Evolutionary conservation across 805 yeast genomes (phyloP).

Genomic region (Kluyveromyces wickerhamii): DNA sequence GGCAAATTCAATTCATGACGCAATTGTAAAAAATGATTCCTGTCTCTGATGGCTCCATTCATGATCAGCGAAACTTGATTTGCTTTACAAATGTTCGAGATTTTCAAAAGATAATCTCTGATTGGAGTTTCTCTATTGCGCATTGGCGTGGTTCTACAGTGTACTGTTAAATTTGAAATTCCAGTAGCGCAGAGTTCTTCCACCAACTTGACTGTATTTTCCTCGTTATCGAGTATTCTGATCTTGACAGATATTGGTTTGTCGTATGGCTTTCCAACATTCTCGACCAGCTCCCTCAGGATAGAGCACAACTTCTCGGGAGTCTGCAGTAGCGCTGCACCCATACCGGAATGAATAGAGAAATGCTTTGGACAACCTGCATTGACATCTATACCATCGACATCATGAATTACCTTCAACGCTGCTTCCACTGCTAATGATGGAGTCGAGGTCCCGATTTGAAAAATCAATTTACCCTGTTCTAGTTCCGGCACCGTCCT

Average conservation of each 20-base stretch:
- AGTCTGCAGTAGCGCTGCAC: conserved; percentile 79
- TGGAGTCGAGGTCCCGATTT: conserved; percentile 82
- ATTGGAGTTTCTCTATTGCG: conserved; percentile 78
- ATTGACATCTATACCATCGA: conserved; percentile 86
- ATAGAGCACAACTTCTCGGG: conserved; percentile 76
- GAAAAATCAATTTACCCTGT: conserved; percentile 66
- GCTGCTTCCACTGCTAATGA: conserved; percentile 88
- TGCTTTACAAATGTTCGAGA: conserved; percentile 52
- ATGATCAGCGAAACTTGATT: conserved; percentile 65
- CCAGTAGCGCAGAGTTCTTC: conserved; percentile 62
- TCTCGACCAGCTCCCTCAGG: conserved; percentile 54
- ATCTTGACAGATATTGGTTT: conserved; percentile 91
- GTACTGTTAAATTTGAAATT: conserved; percentile 76
- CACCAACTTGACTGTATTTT: conserved; percentile 55
- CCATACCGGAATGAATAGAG: conserved; percentile 94
- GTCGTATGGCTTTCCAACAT: conserved; percentile 68
- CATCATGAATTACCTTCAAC: conserved; percentile 68
- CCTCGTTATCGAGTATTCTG: conserved; percentile 58
- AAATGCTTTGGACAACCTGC: conserved; percentile 98
- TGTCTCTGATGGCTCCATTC: conserved; percentile 65
- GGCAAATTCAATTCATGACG: conserved; percentile 40
- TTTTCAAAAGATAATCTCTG: conserved; percentile 55
- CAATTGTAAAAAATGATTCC: conserved; percentile 45
- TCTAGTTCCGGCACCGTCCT: conserved; percentile 64
- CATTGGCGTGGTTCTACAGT: conserved; percentile 86